These are phyloP conservation scores for Neurospora tetraspora DNA, from an alignment of 495 filamentous ascomycete species.

Conservation along the genomic window DNA sequence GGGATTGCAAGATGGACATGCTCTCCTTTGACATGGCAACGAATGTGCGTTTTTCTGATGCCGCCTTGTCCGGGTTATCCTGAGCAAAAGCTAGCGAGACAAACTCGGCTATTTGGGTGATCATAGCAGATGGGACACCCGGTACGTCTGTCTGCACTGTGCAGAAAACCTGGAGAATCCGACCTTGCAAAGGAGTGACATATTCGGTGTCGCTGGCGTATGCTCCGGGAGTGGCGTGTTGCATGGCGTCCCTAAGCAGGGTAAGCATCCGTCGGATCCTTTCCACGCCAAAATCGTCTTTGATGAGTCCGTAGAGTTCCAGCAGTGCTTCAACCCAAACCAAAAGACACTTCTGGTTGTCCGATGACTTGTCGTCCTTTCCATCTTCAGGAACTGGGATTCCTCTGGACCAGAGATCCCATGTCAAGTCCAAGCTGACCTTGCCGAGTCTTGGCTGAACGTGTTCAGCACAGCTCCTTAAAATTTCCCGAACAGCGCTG, in stretches of 20 bases:
- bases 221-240: slow-evolving; percentile 52
- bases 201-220: slow-evolving; percentile 83
- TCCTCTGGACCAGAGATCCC: slow-evolving; percentile 61
- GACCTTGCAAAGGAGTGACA: slow-evolving; percentile 65
- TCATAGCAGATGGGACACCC: slow-evolving; percentile 56
- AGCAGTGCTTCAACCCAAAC: slow-evolving; percentile 70
- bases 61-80: slow-evolving; percentile 20
- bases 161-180: slow-evolving; percentile 63
- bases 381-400: slow-evolving; percentile 40
- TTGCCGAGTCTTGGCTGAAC: slow-evolving; percentile 45
- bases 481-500: slow-evolving; percentile 53
- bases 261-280: slow-evolving; percentile 53
- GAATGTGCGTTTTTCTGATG: slow-evolving; percentile 53
- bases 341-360: slow-evolving; percentile 67
- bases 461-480: slow-evolving; percentile 41
- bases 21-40: slow-evolving; percentile 74
- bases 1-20: slow-evolving; percentile 56
- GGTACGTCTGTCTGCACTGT: slow-evolving; percentile 58
- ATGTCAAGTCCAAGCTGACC: slow-evolving; percentile 50
- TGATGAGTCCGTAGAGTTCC: slow-evolving; percentile 72
- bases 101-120: slow-evolving; percentile 58
- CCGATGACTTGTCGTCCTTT: slow-evolving; percentile 35
- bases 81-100: slow-evolving; percentile 54
- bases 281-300: slow-evolving; percentile 47
- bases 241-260: slow-evolving; percentile 47